Percentiles rank a stretch among this genome's conserved stretches.
phyloP scores from a whole-genome alignment of 2,329 filamentous ascomycete species.

The Colletotrichum truncatum region DNA sequence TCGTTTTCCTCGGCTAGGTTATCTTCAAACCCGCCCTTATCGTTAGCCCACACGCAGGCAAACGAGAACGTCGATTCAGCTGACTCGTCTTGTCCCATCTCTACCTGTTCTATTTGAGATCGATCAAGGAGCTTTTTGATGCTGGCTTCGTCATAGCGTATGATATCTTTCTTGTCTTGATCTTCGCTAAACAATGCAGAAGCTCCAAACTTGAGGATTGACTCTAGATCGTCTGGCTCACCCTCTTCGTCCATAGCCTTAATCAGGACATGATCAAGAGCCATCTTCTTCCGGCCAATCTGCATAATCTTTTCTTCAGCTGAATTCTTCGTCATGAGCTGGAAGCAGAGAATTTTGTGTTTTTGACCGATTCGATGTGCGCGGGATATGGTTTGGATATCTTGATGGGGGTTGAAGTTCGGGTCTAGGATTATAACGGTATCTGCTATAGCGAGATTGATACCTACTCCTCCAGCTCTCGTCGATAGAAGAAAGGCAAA shows the following conservation, averaged over 20 bases:
- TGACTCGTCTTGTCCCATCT: conserved; percentile 67
- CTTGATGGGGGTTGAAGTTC: conserved; percentile 98
- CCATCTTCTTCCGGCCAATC: conserved; percentile 95
- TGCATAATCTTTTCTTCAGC: conserved; percentile 97
- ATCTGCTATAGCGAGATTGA: conserved; percentile 95
- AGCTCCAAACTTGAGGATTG: conserved; percentile 87
- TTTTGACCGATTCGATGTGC: conserved; percentile 97
- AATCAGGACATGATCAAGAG: conserved; percentile 92
- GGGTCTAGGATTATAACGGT: conserved; percentile 98
- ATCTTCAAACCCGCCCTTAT: conserved; percentile 73
- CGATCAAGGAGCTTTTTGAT: conserved; percentile 94
- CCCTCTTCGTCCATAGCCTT: conserved; percentile 92
- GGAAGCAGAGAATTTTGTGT: conserved; percentile 94
- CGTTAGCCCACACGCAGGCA: conserved; percentile 91
- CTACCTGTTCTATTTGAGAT: conserved; percentile 79
- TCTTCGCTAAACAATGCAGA: conserved; percentile 85
- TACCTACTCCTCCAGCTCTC: conserved; percentile 93
- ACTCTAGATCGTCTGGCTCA: conserved; percentile 81
- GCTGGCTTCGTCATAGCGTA: conserved; percentile 81
- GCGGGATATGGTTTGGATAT: conserved; percentile 93
- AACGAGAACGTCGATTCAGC: conserved; percentile 87
- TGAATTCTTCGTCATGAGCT: conserved; percentile 87
- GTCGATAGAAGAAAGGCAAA: conserved; percentile 96
- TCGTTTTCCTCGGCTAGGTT: conserved; percentile 62
- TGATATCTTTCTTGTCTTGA: conserved; percentile 70